These are phyloP conservation scores for Microcyclospora pomicola DNA, from an alignment of 2,329 filamentous ascomycete species.

Conservation along the genomic window DNA sequence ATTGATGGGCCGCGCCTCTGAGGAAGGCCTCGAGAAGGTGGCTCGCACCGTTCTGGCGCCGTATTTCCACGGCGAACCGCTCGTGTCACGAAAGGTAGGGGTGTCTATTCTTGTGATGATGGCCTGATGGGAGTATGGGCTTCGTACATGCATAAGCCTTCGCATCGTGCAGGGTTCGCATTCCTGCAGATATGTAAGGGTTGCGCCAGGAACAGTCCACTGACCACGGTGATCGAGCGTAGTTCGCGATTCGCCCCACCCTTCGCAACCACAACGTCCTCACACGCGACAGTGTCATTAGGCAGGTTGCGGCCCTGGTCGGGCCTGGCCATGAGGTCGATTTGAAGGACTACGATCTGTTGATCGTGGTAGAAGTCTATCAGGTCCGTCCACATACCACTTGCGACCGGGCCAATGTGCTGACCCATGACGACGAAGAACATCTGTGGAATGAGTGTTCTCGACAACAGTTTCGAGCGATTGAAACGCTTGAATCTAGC, in stretches of 20 bases:
- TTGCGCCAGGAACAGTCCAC: too few relatives aligned
- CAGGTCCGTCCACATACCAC: slow-evolving; percentile 41
- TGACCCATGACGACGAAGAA: slow-evolving; percentile 35
- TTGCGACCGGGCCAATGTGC: slow-evolving; percentile 1
- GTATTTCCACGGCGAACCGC: slow-evolving; percentile 45
- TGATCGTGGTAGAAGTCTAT: slow-evolving; percentile 68
- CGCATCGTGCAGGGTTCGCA: not conserved
- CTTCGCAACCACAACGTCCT: slow-evolving; percentile 59
- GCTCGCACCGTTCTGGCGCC: slow-evolving; percentile 47
- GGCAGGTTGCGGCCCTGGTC: slow-evolving; percentile 52
- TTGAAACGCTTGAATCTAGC: slow-evolving; percentile 67
- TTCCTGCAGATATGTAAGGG: too few relatives aligned
- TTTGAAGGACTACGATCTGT: slow-evolving; percentile 61
- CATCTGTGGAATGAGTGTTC: slow-evolving; percentile 65
- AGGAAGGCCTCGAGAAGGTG: slow-evolving; percentile 53
- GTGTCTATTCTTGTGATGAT: too few relatives aligned
- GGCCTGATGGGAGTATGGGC: too few relatives aligned
- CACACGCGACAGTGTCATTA: slow-evolving; percentile 55
- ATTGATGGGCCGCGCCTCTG: slow-evolving; percentile 51
- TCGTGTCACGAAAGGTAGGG: slow-evolving; percentile 38
- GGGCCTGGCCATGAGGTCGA: slow-evolving; percentile 60
- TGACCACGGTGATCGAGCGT: not conserved
- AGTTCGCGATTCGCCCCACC: slow-evolving; percentile 78
- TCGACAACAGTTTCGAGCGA: slow-evolving; percentile 57
- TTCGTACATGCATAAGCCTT: not conserved